Conservation (phyloP, 2,329 filamentous ascomycete species). For the Chaetomiaceae sp. region DNA sequence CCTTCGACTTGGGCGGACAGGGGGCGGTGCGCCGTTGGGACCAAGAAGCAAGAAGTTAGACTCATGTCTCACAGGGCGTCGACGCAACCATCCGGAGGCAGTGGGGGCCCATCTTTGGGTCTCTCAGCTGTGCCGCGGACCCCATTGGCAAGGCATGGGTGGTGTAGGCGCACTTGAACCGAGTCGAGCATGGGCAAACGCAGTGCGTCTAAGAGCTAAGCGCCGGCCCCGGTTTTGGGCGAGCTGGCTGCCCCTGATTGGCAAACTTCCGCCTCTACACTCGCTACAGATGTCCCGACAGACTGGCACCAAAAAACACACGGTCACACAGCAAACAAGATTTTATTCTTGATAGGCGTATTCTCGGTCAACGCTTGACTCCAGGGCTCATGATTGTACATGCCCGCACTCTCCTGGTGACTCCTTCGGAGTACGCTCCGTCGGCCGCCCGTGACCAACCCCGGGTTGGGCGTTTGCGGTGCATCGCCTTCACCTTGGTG, state of each 20-base stretch:
- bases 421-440: background rate
- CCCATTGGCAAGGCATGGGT: background rate
- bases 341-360: background rate
- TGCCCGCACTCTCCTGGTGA: background rate
- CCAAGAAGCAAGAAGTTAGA: background rate
- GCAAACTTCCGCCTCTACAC: background rate
- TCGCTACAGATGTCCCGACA: background rate
- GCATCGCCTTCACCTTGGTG: too few species aligned
- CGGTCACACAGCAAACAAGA: background rate
- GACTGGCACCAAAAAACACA: too few species aligned
- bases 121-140: background rate
- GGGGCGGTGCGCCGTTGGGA: constrained; percentile 1
- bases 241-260: background rate
- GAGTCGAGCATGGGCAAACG: background rate
- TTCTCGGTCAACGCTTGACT: background rate
- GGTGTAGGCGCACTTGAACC: background rate
- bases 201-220: background rate
- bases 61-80: background rate
- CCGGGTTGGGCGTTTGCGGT: too few species aligned
- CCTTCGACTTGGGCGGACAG: background rate
- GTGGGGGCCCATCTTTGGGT: background rate
- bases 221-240: background rate
- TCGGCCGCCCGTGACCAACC: background rate
- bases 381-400: background rate
- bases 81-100: background rate